phyloP scores from a whole-genome alignment of 116 monocot genomes.

The Zostera marina region DNA sequence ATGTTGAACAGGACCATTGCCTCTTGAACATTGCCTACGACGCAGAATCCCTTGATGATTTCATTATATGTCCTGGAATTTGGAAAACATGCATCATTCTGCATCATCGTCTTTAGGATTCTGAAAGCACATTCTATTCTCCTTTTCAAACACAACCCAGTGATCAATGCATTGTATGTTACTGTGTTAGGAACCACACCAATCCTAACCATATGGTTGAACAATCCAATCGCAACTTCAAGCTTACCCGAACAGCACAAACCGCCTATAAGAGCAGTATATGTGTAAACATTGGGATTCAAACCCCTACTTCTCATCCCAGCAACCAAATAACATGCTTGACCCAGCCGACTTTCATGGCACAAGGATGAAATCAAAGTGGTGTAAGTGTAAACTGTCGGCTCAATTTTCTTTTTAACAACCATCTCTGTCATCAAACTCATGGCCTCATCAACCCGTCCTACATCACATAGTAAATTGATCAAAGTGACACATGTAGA shows the following conservation, averaged over 20 bases:
- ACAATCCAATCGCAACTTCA: constrained; percentile 55
- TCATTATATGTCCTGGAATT: constrained; percentile 52
- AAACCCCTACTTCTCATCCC: constrained; percentile 44
- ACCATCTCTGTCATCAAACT: constrained; percentile 49
- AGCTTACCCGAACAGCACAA: constrained; percentile 22
- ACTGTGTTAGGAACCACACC: constrained; percentile 41
- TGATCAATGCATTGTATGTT: constrained; percentile 73
- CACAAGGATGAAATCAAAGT: constrained; percentile 34
- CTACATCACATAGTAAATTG: constrained; percentile 48
- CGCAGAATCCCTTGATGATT: constrained; percentile 61
- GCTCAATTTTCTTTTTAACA: constrained; percentile 26
- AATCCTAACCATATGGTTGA: constrained; percentile 39
- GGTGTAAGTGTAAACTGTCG: constrained; percentile 63
- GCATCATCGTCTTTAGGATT: constrained; percentile 39
- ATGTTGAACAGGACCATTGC: constrained; percentile 57
- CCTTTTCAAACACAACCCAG: constrained; percentile 43
- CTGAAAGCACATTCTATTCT: constrained; percentile 15
- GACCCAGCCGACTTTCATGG: constrained; percentile 10
- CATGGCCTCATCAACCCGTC: constrained; percentile 54
- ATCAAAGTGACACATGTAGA: constrained; percentile 50
- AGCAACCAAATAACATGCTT: constrained; percentile 38
- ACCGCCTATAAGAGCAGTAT: constrained; percentile 60
- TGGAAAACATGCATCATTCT: constrained; percentile 18
- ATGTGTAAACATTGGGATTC: constrained; percentile 47
- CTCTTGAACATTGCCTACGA: constrained; percentile 23